A percentile compares a stretch with the other conserved stretches of the same genome.
phyloP scores from a whole-genome alignment of 345 rosid species.

The Aquilaria malaccensis region DNA sequence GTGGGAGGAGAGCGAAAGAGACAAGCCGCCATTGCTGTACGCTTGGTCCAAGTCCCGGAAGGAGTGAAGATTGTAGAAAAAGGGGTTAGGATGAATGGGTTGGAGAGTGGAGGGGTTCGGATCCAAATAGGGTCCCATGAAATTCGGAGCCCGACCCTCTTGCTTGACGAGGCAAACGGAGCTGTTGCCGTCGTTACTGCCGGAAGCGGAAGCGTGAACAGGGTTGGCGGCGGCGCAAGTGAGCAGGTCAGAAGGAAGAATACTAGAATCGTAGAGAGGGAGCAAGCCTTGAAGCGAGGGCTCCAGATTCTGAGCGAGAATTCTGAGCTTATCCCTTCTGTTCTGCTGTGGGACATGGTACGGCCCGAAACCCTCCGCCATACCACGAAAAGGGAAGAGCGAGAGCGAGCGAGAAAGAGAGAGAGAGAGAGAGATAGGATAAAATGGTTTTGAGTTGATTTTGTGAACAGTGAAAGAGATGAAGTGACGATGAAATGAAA shows the following conservation, averaged over 20 bases:
- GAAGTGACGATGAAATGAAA: slow-evolving; percentile 60
- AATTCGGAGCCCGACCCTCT: slow-evolving; percentile 26
- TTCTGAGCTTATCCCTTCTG: slow-evolving; percentile 82
- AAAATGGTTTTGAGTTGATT: slow-evolving; percentile 1
- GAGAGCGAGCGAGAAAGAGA: not conserved
- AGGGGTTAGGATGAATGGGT: slow-evolving; percentile 38
- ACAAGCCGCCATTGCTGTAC: slow-evolving; percentile 30
- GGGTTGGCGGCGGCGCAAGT: slow-evolving; percentile 14
- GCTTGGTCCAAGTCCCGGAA: slow-evolving; percentile 44
- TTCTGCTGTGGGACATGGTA: slow-evolving; percentile 93
- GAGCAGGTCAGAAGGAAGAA: slow-evolving; percentile 44
- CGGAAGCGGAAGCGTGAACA: slow-evolving; percentile 10
- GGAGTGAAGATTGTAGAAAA: slow-evolving; percentile 36
- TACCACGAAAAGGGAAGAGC: slow-evolving; percentile 16
- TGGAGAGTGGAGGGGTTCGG: slow-evolving; percentile 29
- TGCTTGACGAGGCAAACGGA: slow-evolving; percentile 28
- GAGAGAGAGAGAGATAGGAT: slow-evolving; percentile 4
- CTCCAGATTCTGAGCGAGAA: slow-evolving; percentile 32
- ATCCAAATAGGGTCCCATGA: slow-evolving; percentile 22
- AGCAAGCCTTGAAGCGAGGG: slow-evolving; percentile 21
- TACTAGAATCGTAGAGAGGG: slow-evolving; percentile 46
- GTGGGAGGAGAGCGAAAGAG: slow-evolving; percentile 67
- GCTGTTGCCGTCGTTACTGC: slow-evolving; percentile 12
- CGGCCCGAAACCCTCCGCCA: slow-evolving; percentile 77
- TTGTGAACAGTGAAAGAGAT: slow-evolving; percentile 44